A percentile compares a stretch with the other conserved stretches of the same genome.
Conservation (phyloP, 164 flowering plant genomes). For the Annona squamosa region DNA sequence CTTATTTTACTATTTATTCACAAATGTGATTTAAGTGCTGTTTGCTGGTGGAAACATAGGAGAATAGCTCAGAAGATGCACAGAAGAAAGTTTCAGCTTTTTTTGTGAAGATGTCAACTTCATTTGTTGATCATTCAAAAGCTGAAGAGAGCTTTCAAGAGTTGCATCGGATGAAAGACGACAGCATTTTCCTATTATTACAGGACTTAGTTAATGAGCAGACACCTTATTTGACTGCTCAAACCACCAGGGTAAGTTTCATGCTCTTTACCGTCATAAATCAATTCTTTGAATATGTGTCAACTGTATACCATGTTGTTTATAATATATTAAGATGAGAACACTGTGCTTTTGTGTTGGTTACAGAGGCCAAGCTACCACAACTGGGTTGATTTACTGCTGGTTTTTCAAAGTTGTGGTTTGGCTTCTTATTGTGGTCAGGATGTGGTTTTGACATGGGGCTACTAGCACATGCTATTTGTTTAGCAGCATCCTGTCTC, state of each 20-base stretch:
- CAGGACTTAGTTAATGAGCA: conserved; percentile 34
- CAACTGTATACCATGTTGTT: too few relatives aligned
- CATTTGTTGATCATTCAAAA: conserved; percentile 58
- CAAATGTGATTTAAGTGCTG: not conserved
- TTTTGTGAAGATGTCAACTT: conserved; percentile 55
- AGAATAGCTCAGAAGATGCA: conserved; percentile 35
- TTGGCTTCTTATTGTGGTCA: too few relatives aligned
- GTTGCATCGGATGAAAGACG: conserved; percentile 57
- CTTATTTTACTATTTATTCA: too few relatives aligned
- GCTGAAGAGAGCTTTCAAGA: conserved; percentile 70
- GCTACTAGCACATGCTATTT: too few relatives aligned
- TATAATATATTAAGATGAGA: too few relatives aligned
- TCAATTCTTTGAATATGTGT: too few relatives aligned
- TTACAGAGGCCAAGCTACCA: too few relatives aligned
- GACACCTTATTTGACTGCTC: conserved; percentile 20
- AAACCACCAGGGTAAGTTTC: conserved; percentile 32
- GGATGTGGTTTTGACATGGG: too few relatives aligned
- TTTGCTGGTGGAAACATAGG: conserved; percentile 31
- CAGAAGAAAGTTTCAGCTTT: conserved; percentile 26
- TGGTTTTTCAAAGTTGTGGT: too few relatives aligned
- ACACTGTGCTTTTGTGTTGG: too few relatives aligned
- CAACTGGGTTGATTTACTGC: too few relatives aligned
- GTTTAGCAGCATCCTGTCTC: too few relatives aligned
- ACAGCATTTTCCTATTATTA: conserved; percentile 40
- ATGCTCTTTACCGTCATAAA: not conserved